Percentiles rank a stretch among this genome's conserved stretches.
Evolutionary conservation across 192 early-diverging fungal genomes (phyloP).

Genomic region (Jimgerdemannia lactiflua): DNA sequence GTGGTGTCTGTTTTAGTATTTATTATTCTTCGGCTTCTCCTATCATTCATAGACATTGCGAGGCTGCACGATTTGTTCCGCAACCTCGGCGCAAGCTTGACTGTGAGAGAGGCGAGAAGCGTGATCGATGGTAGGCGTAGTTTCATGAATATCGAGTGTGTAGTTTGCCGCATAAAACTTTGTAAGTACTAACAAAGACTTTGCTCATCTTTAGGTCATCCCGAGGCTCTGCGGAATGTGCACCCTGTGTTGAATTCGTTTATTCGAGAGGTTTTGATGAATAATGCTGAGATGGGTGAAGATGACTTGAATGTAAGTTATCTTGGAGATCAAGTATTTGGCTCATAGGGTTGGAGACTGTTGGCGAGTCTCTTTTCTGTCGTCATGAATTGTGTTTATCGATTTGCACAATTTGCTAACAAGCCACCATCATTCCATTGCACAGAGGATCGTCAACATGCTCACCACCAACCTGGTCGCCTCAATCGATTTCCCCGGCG

Average conservation of each 20-base stretch:
- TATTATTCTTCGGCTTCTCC: background rate
- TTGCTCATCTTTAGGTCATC: constrained; percentile 9
- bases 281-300: constrained; percentile 29
- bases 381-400: background rate
- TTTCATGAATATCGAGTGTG: background rate
- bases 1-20: background rate
- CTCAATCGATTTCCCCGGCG: constrained; percentile 29
- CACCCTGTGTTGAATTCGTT: constrained; percentile 25
- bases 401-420: background rate
- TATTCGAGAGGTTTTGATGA: constrained; percentile 26
- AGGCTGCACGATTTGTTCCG: constrained; percentile 26
- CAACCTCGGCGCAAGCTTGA: constrained; percentile 28
- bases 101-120: constrained; percentile 27
- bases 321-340: background rate
- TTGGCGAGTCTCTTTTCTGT: too few species aligned
- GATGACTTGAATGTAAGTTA: constrained; percentile 27
- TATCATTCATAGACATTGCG: background rate
- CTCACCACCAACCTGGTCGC: constrained; percentile 32
- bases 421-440: background rate
- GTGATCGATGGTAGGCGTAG: constrained; percentile 15
- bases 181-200: background rate
- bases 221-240: constrained; percentile 30
- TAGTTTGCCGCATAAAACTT: too few species aligned
- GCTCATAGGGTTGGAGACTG: too few species aligned
- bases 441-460: constrained; percentile 29